A percentile compares a stretch with the other conserved stretches of the same genome.
Evolutionary conservation across 495 filamentous ascomycete species (phyloP).

Genomic region (Tuber aestivum): DNA sequence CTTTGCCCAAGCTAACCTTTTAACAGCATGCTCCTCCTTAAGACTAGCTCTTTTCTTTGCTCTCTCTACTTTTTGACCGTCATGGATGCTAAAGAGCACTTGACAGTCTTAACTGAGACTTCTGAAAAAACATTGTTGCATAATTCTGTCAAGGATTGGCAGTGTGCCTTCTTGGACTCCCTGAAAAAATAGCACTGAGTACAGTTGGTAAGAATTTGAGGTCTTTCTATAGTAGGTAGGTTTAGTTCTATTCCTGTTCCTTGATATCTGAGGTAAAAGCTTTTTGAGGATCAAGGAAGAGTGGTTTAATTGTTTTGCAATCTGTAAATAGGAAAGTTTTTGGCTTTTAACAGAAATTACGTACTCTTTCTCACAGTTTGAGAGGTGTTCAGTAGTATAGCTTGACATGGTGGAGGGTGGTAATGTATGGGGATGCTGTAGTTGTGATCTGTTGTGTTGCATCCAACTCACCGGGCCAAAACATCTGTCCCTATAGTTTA

Average conservation of each 20-base stretch:
- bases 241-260: neutral
- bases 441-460: too few relatives aligned
- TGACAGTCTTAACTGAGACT: neutral
- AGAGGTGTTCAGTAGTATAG: too few relatives aligned
- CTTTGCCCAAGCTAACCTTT: neutral
- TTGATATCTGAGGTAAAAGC: neutral
- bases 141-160: neutral
- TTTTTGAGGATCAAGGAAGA: neutral
- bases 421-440: too few relatives aligned
- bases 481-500: too few relatives aligned
- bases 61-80: conserved; percentile 6
- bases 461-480: too few relatives aligned
- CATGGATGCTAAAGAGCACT: neutral
- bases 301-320: neutral
- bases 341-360: neutral
- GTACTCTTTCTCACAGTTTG: too few relatives aligned
- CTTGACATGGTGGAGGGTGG: too few relatives aligned
- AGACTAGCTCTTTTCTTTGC: too few relatives aligned
- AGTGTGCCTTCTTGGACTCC: neutral
- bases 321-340: too few relatives aligned
- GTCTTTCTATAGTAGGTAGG: too few relatives aligned
- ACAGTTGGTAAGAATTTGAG: neutral
- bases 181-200: neutral
- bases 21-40: neutral
- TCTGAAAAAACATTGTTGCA: neutral